A percentile compares a stretch with the other conserved stretches of the same genome.
phyloP scores from a whole-genome alignment of 352 stramenopile genomes.

The Pythium volutum region DNA sequence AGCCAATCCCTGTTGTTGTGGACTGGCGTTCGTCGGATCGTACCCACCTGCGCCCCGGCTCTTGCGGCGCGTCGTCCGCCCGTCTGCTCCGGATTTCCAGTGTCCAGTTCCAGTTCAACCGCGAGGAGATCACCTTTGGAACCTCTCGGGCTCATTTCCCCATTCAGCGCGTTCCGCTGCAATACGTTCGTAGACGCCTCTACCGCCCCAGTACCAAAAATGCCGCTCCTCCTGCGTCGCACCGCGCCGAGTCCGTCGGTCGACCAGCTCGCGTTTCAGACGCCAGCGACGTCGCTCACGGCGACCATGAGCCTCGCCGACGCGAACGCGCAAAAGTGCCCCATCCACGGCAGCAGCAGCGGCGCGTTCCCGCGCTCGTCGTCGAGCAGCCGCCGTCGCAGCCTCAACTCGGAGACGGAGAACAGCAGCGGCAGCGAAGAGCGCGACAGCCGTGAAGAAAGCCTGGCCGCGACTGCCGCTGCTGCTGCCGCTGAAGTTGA shows the following conservation, averaged over 20 bases:
- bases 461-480: conserved; percentile 1
- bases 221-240: conserved; percentile 69
- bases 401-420: conserved; percentile 23
- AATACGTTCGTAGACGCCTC: not conserved
- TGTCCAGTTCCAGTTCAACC: conserved; percentile 20
- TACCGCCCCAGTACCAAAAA: too few species aligned
- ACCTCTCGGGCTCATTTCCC: conserved; percentile 4
- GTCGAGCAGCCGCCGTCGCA: conserved; percentile 20
- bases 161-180: conserved; percentile 16
- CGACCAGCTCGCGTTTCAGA: conserved; percentile 61
- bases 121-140: conserved; percentile 1
- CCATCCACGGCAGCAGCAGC: conserved; percentile 11
- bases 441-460: conserved; percentile 19
- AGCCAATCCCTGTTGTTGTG: conserved; percentile 11
- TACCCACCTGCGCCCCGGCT: not conserved
- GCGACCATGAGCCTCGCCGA: conserved; percentile 15
- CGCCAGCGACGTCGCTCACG: conserved; percentile 32
- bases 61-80: conserved; percentile 7
- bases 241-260: conserved; percentile 66
- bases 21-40: conserved; percentile 3
- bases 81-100: conserved; percentile 21
- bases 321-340: conserved; percentile 8
- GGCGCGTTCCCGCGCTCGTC: conserved; percentile 1
- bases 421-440: conserved; percentile 23
- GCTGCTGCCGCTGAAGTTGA: conserved; percentile 13